Percentiles rank a stretch among this genome's conserved stretches.
These are phyloP conservation scores for Globisporangium canariense DNA, from an alignment of 352 stramenopile species.

Conservation along the genomic window DNA sequence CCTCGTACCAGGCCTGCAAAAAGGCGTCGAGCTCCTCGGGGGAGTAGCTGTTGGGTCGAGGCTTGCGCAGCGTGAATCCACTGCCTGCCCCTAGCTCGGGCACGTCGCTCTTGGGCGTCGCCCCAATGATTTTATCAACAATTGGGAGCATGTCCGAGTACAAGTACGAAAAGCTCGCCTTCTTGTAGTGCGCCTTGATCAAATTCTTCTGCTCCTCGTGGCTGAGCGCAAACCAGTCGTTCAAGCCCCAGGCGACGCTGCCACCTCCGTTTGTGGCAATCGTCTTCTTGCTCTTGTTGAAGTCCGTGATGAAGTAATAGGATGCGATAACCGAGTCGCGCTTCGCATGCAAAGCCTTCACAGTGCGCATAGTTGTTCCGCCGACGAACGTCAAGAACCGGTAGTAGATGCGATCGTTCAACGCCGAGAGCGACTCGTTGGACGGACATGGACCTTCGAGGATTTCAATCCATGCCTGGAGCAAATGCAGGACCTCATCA, in stretches of 20 bases:
- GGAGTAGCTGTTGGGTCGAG: slow-evolving; percentile 11
- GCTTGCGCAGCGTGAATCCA: slow-evolving; percentile 1
- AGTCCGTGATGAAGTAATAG: slow-evolving; percentile 15
- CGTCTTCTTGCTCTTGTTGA: slow-evolving; percentile 6
- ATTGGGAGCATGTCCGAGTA: slow-evolving; percentile 14
- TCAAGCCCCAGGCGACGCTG: neutral
- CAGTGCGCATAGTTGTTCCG: slow-evolving; percentile 5
- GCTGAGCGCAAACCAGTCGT: slow-evolving; percentile 12
- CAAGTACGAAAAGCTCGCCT: slow-evolving; percentile 18
- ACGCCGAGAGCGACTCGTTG: slow-evolving; percentile 3
- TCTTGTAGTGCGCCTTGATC: slow-evolving; percentile 12
- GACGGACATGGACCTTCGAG: neutral
- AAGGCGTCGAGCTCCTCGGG: slow-evolving; percentile 12
- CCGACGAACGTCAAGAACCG: slow-evolving; percentile 7
- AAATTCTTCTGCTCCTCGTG: slow-evolving; percentile 14
- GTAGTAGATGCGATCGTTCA: slow-evolving; percentile 13
- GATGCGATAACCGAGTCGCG: slow-evolving; percentile 14
- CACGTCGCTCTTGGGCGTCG: slow-evolving; percentile 1
- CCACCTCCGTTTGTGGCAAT: neutral
- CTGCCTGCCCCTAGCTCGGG: neutral
- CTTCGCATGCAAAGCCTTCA: slow-evolving; percentile 17
- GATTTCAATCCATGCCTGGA: slow-evolving; percentile 9
- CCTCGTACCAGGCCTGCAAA: slow-evolving; percentile 11
- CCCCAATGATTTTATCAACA: slow-evolving; percentile 11
- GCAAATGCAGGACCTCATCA: slow-evolving; percentile 11